Evolutionary conservation across 208 protist genomes (phyloP).

Genomic region (Crithidia sp.): DNA sequence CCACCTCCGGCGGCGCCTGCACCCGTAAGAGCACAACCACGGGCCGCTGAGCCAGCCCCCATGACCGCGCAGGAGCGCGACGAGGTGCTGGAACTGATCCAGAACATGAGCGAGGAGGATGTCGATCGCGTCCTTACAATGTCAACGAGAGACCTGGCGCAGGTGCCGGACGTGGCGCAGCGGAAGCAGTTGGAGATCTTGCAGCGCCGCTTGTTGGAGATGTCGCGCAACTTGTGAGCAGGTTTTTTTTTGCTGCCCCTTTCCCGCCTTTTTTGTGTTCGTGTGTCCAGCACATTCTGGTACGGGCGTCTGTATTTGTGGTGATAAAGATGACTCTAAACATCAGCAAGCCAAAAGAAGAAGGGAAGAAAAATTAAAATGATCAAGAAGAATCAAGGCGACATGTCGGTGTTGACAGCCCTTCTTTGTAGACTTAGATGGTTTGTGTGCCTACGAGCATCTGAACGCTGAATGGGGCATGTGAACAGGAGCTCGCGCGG

Average conservation of each 20-base stretch:
- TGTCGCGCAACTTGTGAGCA: constrained; percentile 59
- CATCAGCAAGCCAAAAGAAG: not conserved
- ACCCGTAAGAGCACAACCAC: not conserved
- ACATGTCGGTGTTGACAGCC: too few relatives aligned
- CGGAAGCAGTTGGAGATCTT: constrained; percentile 73
- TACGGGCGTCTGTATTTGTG: not conserved
- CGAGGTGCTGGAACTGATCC: constrained; percentile 78
- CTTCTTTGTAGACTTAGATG: too few relatives aligned
- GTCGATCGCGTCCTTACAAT: constrained; percentile 75
- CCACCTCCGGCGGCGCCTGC: not conserved
- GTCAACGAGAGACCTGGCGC: constrained; percentile 65
- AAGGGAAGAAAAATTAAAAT: not conserved
- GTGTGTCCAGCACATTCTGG: not conserved
- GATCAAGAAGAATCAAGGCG: too few relatives aligned
- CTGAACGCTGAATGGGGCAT: too few relatives aligned
- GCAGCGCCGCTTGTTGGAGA: constrained; percentile 64
- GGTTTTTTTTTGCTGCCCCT: constrained; percentile 9
- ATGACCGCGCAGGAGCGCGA: constrained; percentile 56
- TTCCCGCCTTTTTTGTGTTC: constrained; percentile 14
- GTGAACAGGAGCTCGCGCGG: too few relatives aligned
- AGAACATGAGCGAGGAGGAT: constrained; percentile 79
- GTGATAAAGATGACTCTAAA: too few relatives aligned
- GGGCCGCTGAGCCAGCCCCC: not conserved
- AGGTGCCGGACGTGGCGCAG: constrained; percentile 61
- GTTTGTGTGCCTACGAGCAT: too few relatives aligned